Conservation (phyloP, 139 green algal species). For the Coccomyxa sp. region DNA sequence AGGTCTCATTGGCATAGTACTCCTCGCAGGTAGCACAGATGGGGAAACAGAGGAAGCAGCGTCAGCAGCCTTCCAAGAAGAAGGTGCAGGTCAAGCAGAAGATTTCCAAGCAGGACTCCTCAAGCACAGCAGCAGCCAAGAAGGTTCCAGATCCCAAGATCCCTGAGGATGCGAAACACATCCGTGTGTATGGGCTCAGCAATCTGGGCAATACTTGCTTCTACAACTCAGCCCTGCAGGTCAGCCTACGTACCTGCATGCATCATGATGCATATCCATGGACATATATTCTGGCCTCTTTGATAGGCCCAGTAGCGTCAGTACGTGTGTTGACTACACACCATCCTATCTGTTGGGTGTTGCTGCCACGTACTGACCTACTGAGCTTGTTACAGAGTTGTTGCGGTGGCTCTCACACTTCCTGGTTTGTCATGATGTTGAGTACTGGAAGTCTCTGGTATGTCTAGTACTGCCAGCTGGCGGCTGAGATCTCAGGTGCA, state of each 20-base stretch:
- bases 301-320: too few species aligned
- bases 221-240: constrained; percentile 57
- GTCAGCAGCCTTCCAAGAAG: background rate
- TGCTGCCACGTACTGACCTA: background rate
- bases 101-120: background rate
- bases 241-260: background rate
- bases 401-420: too few species aligned
- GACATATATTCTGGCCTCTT: too few species aligned
- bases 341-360: background rate
- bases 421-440: too few species aligned
- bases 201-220: constrained; percentile 73
- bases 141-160: too few species aligned
- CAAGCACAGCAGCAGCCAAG: background rate
- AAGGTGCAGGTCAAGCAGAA: background rate
- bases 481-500: too few species aligned
- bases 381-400: background rate
- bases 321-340: too few species aligned
- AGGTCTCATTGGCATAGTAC: too few species aligned
- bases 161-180: too few species aligned
- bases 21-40: too few species aligned
- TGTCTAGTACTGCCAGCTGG: too few species aligned
- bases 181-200: background rate
- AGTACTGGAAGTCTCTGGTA: too few species aligned
- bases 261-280: background rate
- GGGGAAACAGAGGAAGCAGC: background rate